Conservation (phyloP, 495 filamentous ascomycete species). For the Podospora fimiseda region DNA sequence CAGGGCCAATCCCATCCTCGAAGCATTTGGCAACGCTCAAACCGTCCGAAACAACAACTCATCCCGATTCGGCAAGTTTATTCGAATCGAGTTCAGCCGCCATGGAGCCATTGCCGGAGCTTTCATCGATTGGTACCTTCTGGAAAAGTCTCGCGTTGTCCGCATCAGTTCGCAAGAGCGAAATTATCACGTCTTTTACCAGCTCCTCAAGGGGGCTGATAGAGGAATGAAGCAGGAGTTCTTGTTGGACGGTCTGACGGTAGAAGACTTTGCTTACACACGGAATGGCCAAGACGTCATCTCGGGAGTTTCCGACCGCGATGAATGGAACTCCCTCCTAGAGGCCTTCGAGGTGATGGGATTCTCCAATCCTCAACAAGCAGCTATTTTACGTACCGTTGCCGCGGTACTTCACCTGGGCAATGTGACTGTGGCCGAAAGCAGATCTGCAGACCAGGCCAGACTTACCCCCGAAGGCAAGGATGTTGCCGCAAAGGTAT, state of each 20-base stretch:
- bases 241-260: constrained; percentile 61
- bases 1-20: constrained; percentile 93
- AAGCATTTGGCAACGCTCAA: constrained; percentile 97
- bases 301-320: constrained; percentile 78
- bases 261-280: constrained; percentile 88
- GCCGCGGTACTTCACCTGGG: constrained; percentile 91
- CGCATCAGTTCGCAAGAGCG: constrained; percentile 78
- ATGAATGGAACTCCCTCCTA: constrained; percentile 84
- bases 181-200: constrained; percentile 98
- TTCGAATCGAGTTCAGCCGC: constrained; percentile 89
- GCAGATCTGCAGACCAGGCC: constrained; percentile 83
- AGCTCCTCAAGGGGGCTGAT: constrained; percentile 81
- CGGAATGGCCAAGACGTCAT: constrained; percentile 86
- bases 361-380: constrained; percentile 80
- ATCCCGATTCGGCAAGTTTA: constrained; percentile 98
- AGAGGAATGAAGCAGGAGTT: constrained; percentile 64
- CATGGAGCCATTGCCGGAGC: constrained; percentile 90
- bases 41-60: constrained; percentile 98
- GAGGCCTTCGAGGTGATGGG: constrained; percentile 95
- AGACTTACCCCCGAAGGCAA: constrained; percentile 67
- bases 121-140: constrained; percentile 96
- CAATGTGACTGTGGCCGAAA: constrained; percentile 84
- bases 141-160: constrained; percentile 95
- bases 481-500: constrained; percentile 66
- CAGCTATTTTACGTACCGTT: constrained; percentile 75